Evolutionary conservation across 2,329 filamentous ascomycete species (phyloP).

Genomic region (Botryotinia calthae): DNA sequence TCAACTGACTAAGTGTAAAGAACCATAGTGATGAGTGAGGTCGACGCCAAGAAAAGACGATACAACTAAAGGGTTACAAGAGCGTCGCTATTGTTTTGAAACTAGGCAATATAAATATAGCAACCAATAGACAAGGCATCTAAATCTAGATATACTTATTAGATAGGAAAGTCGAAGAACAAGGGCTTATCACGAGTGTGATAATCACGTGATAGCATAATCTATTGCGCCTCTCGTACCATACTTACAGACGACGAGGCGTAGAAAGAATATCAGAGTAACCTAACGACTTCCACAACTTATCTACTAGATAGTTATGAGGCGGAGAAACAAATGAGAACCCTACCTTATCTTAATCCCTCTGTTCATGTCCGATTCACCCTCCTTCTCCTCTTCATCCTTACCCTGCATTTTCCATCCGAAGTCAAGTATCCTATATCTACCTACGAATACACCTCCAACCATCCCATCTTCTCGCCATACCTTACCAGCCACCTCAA

Average conservation of each 20-base stretch:
- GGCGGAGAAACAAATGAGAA: background rate
- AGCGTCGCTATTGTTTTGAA: background rate
- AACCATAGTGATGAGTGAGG: background rate
- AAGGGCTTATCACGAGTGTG: background rate
- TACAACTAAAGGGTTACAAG: background rate
- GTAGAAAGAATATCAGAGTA: background rate
- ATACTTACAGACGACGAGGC: background rate
- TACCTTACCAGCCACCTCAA: background rate
- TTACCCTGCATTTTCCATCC: background rate
- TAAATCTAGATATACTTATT: background rate
- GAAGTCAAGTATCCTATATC: background rate
- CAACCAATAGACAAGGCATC: background rate
- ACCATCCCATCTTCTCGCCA: background rate
- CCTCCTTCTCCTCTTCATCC: background rate
- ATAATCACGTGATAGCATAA: rapidly evolving
- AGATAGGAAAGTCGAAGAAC: background rate
- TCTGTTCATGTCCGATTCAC: background rate
- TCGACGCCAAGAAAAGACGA: background rate
- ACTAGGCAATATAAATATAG: background rate
- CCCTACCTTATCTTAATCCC: background rate
- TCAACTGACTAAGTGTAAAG: background rate
- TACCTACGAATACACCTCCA: too few relatives aligned
- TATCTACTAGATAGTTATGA: background rate
- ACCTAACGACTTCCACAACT: background rate
- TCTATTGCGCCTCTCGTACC: background rate